Evolutionary conservation across 2,329 filamentous ascomycete genomes (phyloP).

Genomic region (Cytospora leucostoma): DNA sequence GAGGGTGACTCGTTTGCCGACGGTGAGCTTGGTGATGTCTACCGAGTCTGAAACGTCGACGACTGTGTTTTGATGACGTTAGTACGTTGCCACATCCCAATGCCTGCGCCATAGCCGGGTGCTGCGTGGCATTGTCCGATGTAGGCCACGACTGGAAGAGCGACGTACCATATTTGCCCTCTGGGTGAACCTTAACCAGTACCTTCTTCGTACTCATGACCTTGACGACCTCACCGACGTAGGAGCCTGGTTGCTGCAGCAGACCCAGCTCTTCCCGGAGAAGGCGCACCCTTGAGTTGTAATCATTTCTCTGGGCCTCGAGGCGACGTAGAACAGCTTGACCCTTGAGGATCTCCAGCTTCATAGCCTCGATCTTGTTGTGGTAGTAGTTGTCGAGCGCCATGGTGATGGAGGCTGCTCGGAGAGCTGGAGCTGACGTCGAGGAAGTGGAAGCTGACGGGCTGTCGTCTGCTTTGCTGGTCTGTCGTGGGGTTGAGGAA

Average conservation of each 20-base stretch:
- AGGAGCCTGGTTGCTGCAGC: constrained; percentile 94
- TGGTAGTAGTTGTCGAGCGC: constrained; percentile 99
- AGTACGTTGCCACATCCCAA: constrained; percentile 7
- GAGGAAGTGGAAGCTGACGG: constrained; percentile 1
- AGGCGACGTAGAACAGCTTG: constrained; percentile 92
- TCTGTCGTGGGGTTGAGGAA: neutral
- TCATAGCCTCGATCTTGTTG: constrained; percentile 99
- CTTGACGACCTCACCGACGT: constrained; percentile 99
- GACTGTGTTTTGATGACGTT: constrained; percentile 56
- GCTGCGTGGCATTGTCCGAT: neutral
- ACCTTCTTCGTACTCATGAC: constrained; percentile 99
- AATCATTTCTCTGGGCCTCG: constrained; percentile 98
- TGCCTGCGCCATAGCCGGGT: neutral
- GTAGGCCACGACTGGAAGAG: neutral
- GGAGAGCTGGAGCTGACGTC: constrained; percentile 24
- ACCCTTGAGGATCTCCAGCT: constrained; percentile 99
- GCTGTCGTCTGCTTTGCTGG: constrained; percentile 4
- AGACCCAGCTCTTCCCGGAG: constrained; percentile 93
- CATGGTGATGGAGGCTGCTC: constrained; percentile 61
- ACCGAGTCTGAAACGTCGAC: constrained; percentile 95
- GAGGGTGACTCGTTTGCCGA: constrained; percentile 95
- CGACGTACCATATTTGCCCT: constrained; percentile 94
- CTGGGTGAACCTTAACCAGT: constrained; percentile 96
- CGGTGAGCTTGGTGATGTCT: constrained; percentile 91
- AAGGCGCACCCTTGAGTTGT: constrained; percentile 95